Conservation (phyloP, 2,329 filamentous ascomycete species). For the Pseudocercospora fijiensis region DNA sequence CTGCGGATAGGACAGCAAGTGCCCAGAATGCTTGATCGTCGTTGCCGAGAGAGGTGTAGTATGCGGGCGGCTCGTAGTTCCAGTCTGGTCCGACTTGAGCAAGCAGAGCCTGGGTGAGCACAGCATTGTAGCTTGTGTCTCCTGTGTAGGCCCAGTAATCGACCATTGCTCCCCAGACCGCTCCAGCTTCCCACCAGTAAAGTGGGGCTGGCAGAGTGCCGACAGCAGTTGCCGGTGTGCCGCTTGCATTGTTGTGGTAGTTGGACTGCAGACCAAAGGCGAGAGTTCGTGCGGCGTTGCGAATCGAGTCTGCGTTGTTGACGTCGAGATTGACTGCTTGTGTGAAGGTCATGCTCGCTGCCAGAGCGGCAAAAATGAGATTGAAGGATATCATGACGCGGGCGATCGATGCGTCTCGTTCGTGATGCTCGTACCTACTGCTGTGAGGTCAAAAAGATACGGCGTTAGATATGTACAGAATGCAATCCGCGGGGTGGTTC, state of each 20-base stretch:
- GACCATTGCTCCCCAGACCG: constrained; percentile 39
- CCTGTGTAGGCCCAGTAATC: constrained; percentile 51
- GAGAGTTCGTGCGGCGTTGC: constrained; percentile 34
- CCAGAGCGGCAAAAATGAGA: constrained; percentile 9
- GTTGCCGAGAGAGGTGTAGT: constrained; percentile 44
- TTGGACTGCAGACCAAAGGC: constrained; percentile 38
- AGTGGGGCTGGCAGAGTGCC: constrained; percentile 46
- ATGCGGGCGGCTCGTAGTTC: constrained; percentile 44
- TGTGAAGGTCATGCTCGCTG: constrained; percentile 15
- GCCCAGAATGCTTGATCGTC: constrained; percentile 76
- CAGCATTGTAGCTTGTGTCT: constrained; percentile 45
- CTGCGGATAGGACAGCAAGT: constrained; percentile 75
- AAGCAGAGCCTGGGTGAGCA: constrained; percentile 46
- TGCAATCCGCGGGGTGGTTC: neutral
- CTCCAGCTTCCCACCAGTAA: constrained; percentile 52
- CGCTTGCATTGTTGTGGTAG: constrained; percentile 39
- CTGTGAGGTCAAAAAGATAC: neutral
- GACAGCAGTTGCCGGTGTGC: constrained; percentile 32
- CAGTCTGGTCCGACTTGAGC: constrained; percentile 44
- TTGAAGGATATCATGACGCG: constrained; percentile 20
- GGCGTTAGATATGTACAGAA: constrained; percentile 7
- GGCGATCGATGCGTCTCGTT: neutral
- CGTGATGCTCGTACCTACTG: neutral
- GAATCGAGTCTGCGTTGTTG: constrained; percentile 35
- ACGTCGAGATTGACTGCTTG: constrained; percentile 25